Base-by-base conservation (phyloP, 2,329 filamentous ascomycete genomes). In the Trichoderma sp. region DNA sequence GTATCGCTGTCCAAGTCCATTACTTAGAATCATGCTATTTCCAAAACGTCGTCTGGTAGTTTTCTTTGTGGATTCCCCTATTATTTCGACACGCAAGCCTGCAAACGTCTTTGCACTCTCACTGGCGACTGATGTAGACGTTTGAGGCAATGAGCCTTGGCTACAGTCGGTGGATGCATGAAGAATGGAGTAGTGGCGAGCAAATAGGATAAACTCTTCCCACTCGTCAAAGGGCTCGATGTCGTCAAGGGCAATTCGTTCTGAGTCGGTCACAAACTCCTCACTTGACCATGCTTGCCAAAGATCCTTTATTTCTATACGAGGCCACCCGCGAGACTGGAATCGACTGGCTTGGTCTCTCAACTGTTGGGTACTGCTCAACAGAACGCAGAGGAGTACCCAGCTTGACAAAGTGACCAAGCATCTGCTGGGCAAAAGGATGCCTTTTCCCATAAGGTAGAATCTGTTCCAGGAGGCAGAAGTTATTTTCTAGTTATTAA, bases 191-290 rank as follows among this genome's bases (percentile, higher is more conserved):
- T 98, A 97, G 83, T 98, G 95, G 41, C 92, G 91, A 2, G 90
- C 91, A 82, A 97, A 98, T 1, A 98, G 86, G 3, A 93, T 92
- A 81, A 98, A 95, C 80, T 98, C 96, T 83, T 98, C 96, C 95
- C 95, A 98, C 84, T 98, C 95, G 82, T 98, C 96, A 81, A 98
- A 98, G 1, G 93, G 91, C 81, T 98, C 96, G 18, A 95, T 84
- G 1, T 85, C 81, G 79, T 98, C 93, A 16, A 98, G 84, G 12
- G 85, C 85, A 45, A 82, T 85, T 77, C 94, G 89, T 77, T 94
- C 88, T 1, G 87, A 83, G 1, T 88, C 80, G 6, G 86, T 87
- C 24, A 97, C 84, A 82, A 95, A 95, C 3, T 85, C 81, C 16
- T 91, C 86, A 78, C 93, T 91, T 12, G 89, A 91, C 95, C 95